Conservation (phyloP, 1,284 basidiomycete species). For the Stygiomarasmius scandens region DNA sequence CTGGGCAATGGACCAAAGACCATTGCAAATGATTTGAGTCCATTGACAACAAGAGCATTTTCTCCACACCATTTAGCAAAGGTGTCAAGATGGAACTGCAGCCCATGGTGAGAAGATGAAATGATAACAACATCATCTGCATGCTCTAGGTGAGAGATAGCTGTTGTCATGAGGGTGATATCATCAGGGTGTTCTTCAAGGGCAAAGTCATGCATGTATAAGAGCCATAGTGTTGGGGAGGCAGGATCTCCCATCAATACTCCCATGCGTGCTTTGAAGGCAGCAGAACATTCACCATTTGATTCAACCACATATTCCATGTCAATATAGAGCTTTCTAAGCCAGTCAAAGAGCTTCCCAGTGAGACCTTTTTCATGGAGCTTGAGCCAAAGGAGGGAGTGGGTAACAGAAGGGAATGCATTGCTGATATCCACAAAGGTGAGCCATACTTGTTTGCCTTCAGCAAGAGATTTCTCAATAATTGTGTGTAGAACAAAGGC, state of each 20-base stretch:
- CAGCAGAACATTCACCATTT: neutral
- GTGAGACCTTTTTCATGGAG: too few relatives aligned
- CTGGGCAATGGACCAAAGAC: too few relatives aligned
- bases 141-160: slow-evolving; percentile 27
- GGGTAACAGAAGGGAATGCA: too few relatives aligned
- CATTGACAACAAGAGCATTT: too few relatives aligned
- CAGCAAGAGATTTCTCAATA: too few relatives aligned
- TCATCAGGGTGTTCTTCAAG: slow-evolving; percentile 19
- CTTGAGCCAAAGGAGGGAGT: too few relatives aligned
- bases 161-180: slow-evolving; percentile 18
- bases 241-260: slow-evolving; percentile 17
- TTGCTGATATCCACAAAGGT: too few relatives aligned
- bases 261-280: slow-evolving; percentile 1
- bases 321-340: slow-evolving; percentile 16
- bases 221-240: slow-evolving; percentile 17
- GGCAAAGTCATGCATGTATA: slow-evolving; percentile 12
- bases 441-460: too few relatives aligned
- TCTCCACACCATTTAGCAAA: too few relatives aligned
- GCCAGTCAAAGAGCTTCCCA: slow-evolving; percentile 25
- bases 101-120: slow-evolving; percentile 22
- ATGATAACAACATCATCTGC: slow-evolving; percentile 34
- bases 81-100: slow-evolving; percentile 14
- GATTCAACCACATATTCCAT: slow-evolving; percentile 16
- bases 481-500: too few relatives aligned
- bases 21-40: too few relatives aligned